phyloP scores from a whole-genome alignment of 1,284 basidiomycete genomes.

The Lentinula novae-zelandiae region DNA sequence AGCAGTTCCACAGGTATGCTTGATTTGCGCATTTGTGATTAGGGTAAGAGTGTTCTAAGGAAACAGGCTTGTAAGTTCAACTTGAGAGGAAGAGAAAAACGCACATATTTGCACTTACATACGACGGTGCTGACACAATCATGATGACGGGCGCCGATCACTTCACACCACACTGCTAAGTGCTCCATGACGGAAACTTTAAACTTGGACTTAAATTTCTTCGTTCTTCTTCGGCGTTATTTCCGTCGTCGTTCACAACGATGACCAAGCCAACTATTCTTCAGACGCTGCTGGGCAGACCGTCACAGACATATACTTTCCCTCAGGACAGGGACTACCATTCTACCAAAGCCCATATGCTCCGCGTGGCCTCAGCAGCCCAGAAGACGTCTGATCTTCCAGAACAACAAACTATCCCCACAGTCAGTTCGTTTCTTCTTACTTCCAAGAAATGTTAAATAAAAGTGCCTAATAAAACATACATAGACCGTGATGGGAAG shows the following conservation, averaged over 20 bases:
- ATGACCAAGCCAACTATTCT: conserved; percentile 59
- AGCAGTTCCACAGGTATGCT: too few relatives aligned
- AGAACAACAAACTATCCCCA: not conserved
- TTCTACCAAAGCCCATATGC: conserved; percentile 39
- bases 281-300: conserved; percentile 51
- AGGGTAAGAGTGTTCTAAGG: too few relatives aligned
- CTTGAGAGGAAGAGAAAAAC: too few relatives aligned
- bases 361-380: not conserved
- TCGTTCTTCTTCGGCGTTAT: conserved; percentile 2
- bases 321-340: conserved; percentile 44
- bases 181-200: not conserved
- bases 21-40: too few relatives aligned
- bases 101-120: too few relatives aligned
- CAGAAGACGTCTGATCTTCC: not conserved
- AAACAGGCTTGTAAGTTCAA: too few relatives aligned
- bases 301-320: conserved; percentile 53
- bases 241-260: not conserved
- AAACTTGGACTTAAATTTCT: not conserved
- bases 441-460: not conserved
- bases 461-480: not conserved
- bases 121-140: not conserved
- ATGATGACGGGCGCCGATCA: not conserved
- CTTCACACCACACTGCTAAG: not conserved
- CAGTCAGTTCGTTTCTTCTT: not conserved
- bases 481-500: not conserved